Percentiles rank a stretch among this genome's conserved stretches.
Conservation (phyloP, 2,329 filamentous ascomycete species). For the Endoconidiophora laricicola region DNA sequence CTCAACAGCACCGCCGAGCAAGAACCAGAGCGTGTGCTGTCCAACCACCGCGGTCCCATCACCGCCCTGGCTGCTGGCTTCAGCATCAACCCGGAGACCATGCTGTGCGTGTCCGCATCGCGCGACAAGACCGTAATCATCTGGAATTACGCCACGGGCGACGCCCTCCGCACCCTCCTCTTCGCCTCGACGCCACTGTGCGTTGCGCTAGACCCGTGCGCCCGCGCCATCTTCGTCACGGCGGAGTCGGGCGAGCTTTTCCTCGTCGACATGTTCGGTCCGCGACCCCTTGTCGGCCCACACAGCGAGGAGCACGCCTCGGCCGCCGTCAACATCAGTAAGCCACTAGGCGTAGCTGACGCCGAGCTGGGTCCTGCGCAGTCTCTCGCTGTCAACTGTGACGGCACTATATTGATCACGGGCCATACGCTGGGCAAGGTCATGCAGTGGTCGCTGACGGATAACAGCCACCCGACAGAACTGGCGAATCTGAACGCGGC, state of each 20-base stretch:
- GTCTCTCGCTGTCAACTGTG: conserved; percentile 61
- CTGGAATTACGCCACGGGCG: conserved; percentile 79
- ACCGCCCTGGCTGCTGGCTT: conserved; percentile 48
- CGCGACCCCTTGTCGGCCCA: conserved; percentile 37
- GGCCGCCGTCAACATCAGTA: conserved; percentile 38
- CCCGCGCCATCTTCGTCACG: conserved; percentile 66
- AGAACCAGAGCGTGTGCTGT: conserved; percentile 62
- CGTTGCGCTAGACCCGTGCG: conserved; percentile 62
- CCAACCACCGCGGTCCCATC: conserved; percentile 59
- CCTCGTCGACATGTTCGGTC: conserved; percentile 53
- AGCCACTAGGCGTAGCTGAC: conserved; percentile 39
- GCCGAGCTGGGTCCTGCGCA: conserved; percentile 48
- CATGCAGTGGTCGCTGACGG: conserved; percentile 62
- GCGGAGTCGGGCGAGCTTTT: conserved; percentile 70
- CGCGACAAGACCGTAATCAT: conserved; percentile 78
- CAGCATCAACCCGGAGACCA: conserved; percentile 50
- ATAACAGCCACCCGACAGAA: conserved; percentile 48
- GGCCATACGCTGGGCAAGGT: conserved; percentile 70
- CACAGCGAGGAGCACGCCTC: conserved; percentile 35
- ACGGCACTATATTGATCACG: conserved; percentile 63
- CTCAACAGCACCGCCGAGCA: conserved; percentile 35
- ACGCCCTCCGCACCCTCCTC: conserved; percentile 63
- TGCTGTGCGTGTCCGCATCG: conserved; percentile 69
- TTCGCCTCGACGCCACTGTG: conserved; percentile 59
- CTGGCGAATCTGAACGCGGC: conserved; percentile 60